phyloP scores from a whole-genome alignment of 1,139 yeast genomes.

The Scheffersomyces lignicola region DNA sequence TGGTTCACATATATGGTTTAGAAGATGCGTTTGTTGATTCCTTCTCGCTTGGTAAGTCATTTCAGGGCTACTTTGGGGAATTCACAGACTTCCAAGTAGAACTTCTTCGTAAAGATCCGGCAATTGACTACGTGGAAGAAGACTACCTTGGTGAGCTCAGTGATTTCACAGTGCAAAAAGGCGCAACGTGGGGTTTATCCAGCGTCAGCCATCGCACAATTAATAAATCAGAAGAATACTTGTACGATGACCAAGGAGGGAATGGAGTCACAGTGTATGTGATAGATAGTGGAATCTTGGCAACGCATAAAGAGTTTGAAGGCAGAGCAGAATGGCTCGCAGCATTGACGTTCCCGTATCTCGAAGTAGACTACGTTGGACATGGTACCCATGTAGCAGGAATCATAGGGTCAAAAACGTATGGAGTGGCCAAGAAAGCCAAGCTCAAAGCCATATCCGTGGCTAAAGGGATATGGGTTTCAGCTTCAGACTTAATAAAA shows the following conservation, averaged over 20 bases:
- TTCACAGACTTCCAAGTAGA: too few relatives aligned
- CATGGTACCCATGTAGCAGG: slow-evolving; percentile 92
- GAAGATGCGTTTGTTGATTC: too few relatives aligned
- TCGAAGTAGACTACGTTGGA: slow-evolving; percentile 64
- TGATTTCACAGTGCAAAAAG: slow-evolving; percentile 37
- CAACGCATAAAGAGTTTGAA: slow-evolving; percentile 60
- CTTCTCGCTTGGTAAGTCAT: too few relatives aligned
- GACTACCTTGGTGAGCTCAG: slow-evolving; percentile 10
- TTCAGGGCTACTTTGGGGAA: too few relatives aligned
- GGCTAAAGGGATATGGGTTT: slow-evolving; percentile 58
- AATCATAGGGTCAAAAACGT: slow-evolving; percentile 67
- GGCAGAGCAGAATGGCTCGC: slow-evolving; percentile 63
- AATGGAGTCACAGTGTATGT: slow-evolving; percentile 65
- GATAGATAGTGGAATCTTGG: slow-evolving; percentile 68
- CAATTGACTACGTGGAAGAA: too few relatives aligned
- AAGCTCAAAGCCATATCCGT: slow-evolving; percentile 70
- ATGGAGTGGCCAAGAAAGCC: slow-evolving; percentile 78
- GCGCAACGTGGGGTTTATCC: slow-evolving; percentile 45
- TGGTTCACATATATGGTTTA: too few relatives aligned
- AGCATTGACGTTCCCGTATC: slow-evolving; percentile 79
- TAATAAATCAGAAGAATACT: slow-evolving; percentile 35
- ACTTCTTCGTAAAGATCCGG: too few relatives aligned
- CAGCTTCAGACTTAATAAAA: slow-evolving; percentile 59
- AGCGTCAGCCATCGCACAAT: slow-evolving; percentile 30
- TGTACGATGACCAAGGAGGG: slow-evolving; percentile 23